These are phyloP conservation scores for Yamadazyma endophytica DNA, from an alignment of 805 yeast genomes.

Conservation along the genomic window DNA sequence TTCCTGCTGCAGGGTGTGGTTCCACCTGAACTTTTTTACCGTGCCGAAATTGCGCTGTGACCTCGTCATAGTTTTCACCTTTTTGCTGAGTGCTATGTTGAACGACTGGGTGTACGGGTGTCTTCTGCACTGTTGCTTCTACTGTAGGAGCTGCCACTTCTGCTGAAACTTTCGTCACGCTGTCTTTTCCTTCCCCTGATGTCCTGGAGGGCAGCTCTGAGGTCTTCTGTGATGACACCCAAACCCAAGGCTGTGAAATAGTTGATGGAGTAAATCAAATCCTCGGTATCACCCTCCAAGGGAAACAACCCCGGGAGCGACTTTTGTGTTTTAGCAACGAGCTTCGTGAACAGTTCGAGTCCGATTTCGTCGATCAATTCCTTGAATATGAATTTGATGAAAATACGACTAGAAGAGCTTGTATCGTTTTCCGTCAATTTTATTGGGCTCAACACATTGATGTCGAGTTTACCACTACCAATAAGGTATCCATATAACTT, in stretches of 20 bases:
- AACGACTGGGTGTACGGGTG: no score
- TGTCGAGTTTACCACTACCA: slow-evolving; percentile 63
- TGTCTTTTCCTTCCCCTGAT: slow-evolving; percentile 7
- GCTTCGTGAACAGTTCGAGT: slow-evolving; percentile 39
- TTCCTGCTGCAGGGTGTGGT: no score
- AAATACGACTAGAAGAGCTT: slow-evolving; percentile 76
- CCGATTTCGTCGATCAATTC: slow-evolving; percentile 80
- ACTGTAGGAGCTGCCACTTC: slow-evolving; percentile 8
- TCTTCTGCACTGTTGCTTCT: slow-evolving; percentile 13
- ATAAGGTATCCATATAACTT: slow-evolving; percentile 83
- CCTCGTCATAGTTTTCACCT: no score
- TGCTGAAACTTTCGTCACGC: slow-evolving; percentile 12
- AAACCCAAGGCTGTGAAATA: slow-evolving; percentile 90
- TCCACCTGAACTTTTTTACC: no score
- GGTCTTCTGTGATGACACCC: slow-evolving; percentile 75
- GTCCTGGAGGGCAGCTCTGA: slow-evolving; percentile 54
- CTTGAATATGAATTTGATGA: slow-evolving; percentile 75
- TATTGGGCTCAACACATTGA: slow-evolving; percentile 55
- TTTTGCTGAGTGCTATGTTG: no score
- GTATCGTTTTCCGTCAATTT: slow-evolving; percentile 67
- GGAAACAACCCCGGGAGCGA: slow-evolving; percentile 63
- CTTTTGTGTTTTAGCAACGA: slow-evolving; percentile 53
- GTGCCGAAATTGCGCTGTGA: no score
- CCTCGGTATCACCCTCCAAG: slow-evolving; percentile 37
- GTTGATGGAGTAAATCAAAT: slow-evolving; percentile 75